phyloP scores from a whole-genome alignment of 495 filamentous ascomycete species.

The Pyrenopolyporus hunteri region DNA sequence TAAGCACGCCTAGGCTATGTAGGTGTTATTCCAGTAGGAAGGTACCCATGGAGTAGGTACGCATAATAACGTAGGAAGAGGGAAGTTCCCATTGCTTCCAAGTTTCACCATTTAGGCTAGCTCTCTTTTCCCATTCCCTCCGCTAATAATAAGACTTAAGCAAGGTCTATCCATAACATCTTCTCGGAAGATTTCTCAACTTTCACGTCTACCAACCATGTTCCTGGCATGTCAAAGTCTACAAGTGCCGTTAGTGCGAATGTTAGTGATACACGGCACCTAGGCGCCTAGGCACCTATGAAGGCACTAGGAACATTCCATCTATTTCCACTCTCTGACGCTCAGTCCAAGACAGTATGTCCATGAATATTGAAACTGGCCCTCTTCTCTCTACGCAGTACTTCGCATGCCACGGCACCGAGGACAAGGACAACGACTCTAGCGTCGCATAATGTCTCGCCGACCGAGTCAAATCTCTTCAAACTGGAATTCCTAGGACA shows the following conservation, averaged over 20 bases:
- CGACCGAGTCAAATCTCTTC: constrained; percentile 14
- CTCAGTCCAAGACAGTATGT: constrained; percentile 20
- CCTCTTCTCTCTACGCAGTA: neutral
- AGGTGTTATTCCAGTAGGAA: constrained; percentile 9
- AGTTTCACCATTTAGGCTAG: constrained; percentile 25
- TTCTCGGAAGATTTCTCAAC: constrained; percentile 7
- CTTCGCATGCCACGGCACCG: constrained; percentile 33
- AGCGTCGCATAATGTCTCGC: constrained; percentile 28
- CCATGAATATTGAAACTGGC: constrained; percentile 11
- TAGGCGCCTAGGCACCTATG: neutral
- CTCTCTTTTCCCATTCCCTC: neutral
- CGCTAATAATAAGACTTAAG: neutral
- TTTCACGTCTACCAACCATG: constrained; percentile 30
- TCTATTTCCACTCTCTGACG: constrained; percentile 19
- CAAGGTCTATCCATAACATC: neutral
- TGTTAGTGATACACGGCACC: constrained; percentile 26
- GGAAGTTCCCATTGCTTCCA: constrained; percentile 7
- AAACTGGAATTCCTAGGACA: constrained; percentile 8
- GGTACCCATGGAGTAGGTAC: too few relatives aligned
- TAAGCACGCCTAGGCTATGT: constrained; percentile 5
- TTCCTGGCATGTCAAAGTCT: constrained; percentile 24
- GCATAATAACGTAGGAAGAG: too few relatives aligned
- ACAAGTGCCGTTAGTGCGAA: constrained; percentile 37
- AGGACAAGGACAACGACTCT: constrained; percentile 20
- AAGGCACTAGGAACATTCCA: constrained; percentile 21